Percentiles rank a stretch among this genome's conserved stretches.
These are phyloP conservation scores for Clavulina sp. DNA, from an alignment of 768 basidiomycete species.

Conservation along the genomic window DNA sequence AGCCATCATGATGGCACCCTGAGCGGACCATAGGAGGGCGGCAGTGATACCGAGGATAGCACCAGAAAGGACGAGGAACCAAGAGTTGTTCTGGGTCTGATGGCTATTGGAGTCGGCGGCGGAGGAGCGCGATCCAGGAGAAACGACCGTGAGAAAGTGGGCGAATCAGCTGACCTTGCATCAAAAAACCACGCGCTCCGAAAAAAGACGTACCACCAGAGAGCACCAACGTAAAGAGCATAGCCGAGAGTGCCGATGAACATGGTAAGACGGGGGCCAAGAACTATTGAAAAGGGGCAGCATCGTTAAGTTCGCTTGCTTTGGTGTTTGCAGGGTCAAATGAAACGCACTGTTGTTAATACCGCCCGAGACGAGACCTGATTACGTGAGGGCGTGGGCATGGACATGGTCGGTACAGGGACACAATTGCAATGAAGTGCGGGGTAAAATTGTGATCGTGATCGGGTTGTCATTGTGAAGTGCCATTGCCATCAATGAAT, in stretches of 20 bases:
- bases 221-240: slow-evolving; percentile 29
- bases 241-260: slow-evolving; percentile 36
- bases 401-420: no score
- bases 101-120: slow-evolving; percentile 19
- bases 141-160: slow-evolving; percentile 5
- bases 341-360: not conserved
- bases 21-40: slow-evolving; percentile 31
- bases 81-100: slow-evolving; percentile 23
- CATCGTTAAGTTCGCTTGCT: no score
- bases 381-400: no score
- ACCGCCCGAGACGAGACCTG: not conserved
- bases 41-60: slow-evolving; percentile 34
- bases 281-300: no score
- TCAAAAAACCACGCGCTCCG: not conserved
- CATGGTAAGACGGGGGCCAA: slow-evolving; percentile 34
- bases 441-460: no score
- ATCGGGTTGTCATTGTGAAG: no score
- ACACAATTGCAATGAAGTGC: no score
- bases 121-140: not conserved
- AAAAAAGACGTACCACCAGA: slow-evolving; percentile 23
- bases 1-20: slow-evolving; percentile 31
- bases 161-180: not conserved
- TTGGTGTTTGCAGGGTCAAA: no score
- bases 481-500: no score
- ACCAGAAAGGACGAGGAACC: slow-evolving; percentile 33